phyloP scores from a whole-genome alignment of 2,329 filamentous ascomycete species.

The Teratosphaeria pseudoeucalypti region DNA sequence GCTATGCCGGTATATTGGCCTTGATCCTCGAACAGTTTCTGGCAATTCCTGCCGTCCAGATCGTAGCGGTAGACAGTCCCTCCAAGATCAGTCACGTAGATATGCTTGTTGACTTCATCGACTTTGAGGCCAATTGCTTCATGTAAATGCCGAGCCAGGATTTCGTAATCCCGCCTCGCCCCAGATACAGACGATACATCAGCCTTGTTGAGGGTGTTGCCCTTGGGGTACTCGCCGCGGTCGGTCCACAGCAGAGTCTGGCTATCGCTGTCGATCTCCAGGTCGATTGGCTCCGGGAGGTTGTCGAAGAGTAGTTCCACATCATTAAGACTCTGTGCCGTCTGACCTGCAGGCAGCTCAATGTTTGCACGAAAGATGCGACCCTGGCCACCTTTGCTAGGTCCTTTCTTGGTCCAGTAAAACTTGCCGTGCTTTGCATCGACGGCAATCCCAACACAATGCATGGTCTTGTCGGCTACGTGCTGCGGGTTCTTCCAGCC shows the following conservation, averaged over 20 bases:
- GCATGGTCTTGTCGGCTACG: conserved; percentile 8
- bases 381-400: conserved; percentile 40
- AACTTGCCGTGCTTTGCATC: conserved; percentile 31
- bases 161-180: neutral
- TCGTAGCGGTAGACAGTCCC: conserved; percentile 27
- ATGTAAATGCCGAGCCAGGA: conserved; percentile 29
- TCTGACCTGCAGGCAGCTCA: conserved; percentile 22
- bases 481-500: conserved; percentile 26
- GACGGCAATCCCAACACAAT: conserved; percentile 44
- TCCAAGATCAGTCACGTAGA: conserved; percentile 34
- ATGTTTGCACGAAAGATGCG: conserved; percentile 44
- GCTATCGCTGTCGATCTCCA: conserved; percentile 41
- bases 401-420: conserved; percentile 53
- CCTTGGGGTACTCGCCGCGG: conserved; percentile 46
- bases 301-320: conserved; percentile 33
- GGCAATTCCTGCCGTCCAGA: conserved; percentile 1
- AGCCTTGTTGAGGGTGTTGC: conserved; percentile 43
- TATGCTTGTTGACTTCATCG: conserved; percentile 25
- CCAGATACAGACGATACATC: neutral
- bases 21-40: neutral
- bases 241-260: conserved; percentile 50
- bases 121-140: conserved; percentile 40
- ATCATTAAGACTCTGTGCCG: conserved; percentile 27
- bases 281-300: conserved; percentile 48
- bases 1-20: neutral